phyloP scores from a whole-genome alignment of 2,329 filamentous ascomycete species.

The Hypoxylon sp. region DNA sequence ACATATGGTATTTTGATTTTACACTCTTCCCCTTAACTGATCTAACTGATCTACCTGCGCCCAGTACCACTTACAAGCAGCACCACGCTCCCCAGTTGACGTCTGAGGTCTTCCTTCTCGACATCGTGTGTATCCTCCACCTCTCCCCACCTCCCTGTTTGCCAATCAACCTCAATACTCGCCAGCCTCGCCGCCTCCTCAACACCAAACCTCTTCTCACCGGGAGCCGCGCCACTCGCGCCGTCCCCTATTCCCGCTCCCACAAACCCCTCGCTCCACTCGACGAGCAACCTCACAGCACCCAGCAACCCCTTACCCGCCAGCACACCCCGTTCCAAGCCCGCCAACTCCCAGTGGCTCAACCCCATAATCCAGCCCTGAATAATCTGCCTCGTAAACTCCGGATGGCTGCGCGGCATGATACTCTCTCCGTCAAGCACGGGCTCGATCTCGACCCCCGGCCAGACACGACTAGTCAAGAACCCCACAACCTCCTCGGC shows the following conservation, averaged over 20 bases:
- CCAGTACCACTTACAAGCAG: conserved; percentile 79
- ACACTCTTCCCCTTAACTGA: not conserved
- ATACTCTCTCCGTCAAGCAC: conserved; percentile 86
- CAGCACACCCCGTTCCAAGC: conserved; percentile 84
- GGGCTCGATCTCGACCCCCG: conserved; percentile 81
- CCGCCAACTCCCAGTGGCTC: conserved; percentile 85
- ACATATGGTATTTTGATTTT: not conserved
- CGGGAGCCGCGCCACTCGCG: conserved; percentile 43
- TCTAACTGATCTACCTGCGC: conserved; percentile 2
- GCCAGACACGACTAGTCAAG: conserved; percentile 83
- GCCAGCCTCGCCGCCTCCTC: conserved; percentile 85
- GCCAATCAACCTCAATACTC: conserved; percentile 90
- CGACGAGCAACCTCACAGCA: conserved; percentile 81
- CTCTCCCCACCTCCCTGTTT: conserved; percentile 93
- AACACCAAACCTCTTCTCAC: conserved; percentile 74
- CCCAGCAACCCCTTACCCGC: conserved; percentile 89
- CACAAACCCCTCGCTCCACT: conserved; percentile 85
- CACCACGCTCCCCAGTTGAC: conserved; percentile 90
- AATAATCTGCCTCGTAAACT: conserved; percentile 82
- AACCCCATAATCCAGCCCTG: conserved; percentile 82
- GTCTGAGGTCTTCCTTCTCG: conserved; percentile 86
- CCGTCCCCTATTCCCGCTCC: conserved; percentile 61
- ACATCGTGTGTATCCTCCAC: conserved; percentile 99
- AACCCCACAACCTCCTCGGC: conserved; percentile 80
- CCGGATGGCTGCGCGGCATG: conserved; percentile 79